Evolutionary conservation across 2,329 filamentous ascomycete genomes (phyloP).

Genomic region (Colletotrichum abscissum): DNA sequence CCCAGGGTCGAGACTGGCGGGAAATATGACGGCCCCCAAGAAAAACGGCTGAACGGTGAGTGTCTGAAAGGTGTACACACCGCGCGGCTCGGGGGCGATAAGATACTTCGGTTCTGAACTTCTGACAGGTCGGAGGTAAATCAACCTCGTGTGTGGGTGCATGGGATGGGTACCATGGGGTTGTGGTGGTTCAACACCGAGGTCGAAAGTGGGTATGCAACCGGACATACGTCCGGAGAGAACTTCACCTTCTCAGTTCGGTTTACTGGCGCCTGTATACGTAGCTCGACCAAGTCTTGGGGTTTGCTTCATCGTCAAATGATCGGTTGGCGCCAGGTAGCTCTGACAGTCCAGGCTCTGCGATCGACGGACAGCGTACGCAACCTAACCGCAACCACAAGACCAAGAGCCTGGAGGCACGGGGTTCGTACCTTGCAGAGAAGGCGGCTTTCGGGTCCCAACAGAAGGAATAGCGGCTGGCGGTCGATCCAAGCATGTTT

Average conservation of each 20-base stretch:
- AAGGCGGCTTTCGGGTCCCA: constrained; percentile 2
- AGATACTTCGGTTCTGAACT: not conserved
- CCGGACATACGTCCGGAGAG: constrained; percentile 8
- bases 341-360: constrained; percentile 14
- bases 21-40: not conserved
- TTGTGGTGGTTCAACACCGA: not conserved
- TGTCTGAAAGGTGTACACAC: not conserved
- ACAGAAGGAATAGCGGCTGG: constrained; percentile 1
- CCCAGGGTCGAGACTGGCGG: not conserved
- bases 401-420: constrained; percentile 4
- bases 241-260: constrained; percentile 7
- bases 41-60: not conserved
- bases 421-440: constrained; percentile 33
- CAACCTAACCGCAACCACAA: constrained; percentile 21
- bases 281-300: not conserved
- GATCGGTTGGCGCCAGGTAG: constrained; percentile 20
- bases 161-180: not conserved
- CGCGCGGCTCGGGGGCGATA: not conserved
- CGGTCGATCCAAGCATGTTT: not conserved
- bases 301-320: constrained; percentile 29
- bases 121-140: not conserved
- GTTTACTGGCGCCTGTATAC: not conserved
- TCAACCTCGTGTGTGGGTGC: not conserved
- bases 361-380: constrained; percentile 25
- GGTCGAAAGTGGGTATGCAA: constrained; percentile 9